Base-by-base conservation (phyloP, 371 early-diverging fungal species). In the Rhizopus microsporus region DNA sequence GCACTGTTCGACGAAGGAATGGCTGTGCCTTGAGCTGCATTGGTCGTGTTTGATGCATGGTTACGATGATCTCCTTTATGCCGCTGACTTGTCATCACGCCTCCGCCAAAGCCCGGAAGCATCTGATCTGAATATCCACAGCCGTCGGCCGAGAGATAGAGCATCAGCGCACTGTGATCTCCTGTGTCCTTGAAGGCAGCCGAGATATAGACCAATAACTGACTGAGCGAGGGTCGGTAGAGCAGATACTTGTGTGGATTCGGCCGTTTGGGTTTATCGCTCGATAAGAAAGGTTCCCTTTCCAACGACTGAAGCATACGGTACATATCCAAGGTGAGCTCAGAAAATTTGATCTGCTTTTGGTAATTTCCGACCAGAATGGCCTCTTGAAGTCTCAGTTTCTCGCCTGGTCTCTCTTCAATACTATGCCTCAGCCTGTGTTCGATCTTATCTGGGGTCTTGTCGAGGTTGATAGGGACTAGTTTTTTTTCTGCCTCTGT, bases 161-260 rank as follows among this genome's bases (percentile, higher is more conserved):
- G 59, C 5, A 98, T 67, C 62, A 97, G 67, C 16, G 88, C 94
- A 0, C 89, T 84, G 54, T 90, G 87, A 16, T 93, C 94, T 17
- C 83, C 75, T 2, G 92, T 88, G 59, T 96, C 96, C 82, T 93
- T 91, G 71, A 92, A 95, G 1, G 93, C 92, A 16, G 93, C 94
- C 16, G 94, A 82, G 12, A 97, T 76, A 63, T 95, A 94, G 16
- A 92, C 84, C 67, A 94, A 72, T 33, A 97, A 72, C 63, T 94
- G 94, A 42, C 91, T 89, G 34, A 94, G 82, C 0, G 92, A 89
- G 10, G 97, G 95, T 57, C 89, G 79, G 68, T 93, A 94, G 17
- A 98, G 80, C 15, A 97, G 70, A 57, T 94, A 92, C 65, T 97
- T 97, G 78, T 94, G 94, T 6, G 99, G 98, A 68, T 97, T 96